phyloP scores from a whole-genome alignment of 176 grass and related monocot genomes.

The Oryza rufipogon region DNA sequence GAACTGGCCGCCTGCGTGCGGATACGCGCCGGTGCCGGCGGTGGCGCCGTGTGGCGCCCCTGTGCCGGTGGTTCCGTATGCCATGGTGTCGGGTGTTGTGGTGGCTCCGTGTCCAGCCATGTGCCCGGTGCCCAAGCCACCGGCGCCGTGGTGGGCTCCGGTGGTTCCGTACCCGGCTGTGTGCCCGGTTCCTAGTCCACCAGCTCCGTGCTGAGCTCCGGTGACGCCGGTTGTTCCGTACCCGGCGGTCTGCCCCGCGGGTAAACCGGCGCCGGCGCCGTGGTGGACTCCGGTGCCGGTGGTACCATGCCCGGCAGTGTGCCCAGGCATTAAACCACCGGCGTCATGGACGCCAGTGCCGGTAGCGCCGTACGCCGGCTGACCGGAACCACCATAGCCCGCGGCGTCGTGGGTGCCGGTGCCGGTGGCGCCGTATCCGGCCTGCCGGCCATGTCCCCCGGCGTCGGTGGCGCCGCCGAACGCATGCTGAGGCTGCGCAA shows the following conservation, averaged over 20 bases:
- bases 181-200: background rate
- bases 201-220: background rate
- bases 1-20: slow-evolving; percentile 35
- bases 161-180: background rate
- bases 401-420: slow-evolving; percentile 23
- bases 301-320: background rate
- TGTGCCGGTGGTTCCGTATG: background rate
- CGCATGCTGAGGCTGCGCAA: background rate
- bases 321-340: background rate
- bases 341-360: slow-evolving; percentile 29
- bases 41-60: background rate
- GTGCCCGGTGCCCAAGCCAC: background rate
- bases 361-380: slow-evolving; percentile 24
- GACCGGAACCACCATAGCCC: background rate
- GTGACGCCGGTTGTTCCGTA: background rate
- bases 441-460: background rate
- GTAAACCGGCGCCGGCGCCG: background rate
- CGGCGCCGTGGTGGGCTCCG: background rate
- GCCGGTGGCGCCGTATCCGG: slow-evolving; percentile 32
- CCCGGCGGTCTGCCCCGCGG: background rate
- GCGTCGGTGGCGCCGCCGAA: background rate
- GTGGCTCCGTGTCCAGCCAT: background rate
- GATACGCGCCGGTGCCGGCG: background rate
- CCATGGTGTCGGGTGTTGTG: background rate
- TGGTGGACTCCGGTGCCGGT: slow-evolving; percentile 27